phyloP scores from a whole-genome alignment of 108 stramenopile genomes.

The Cyclotella cryptica region DNA sequence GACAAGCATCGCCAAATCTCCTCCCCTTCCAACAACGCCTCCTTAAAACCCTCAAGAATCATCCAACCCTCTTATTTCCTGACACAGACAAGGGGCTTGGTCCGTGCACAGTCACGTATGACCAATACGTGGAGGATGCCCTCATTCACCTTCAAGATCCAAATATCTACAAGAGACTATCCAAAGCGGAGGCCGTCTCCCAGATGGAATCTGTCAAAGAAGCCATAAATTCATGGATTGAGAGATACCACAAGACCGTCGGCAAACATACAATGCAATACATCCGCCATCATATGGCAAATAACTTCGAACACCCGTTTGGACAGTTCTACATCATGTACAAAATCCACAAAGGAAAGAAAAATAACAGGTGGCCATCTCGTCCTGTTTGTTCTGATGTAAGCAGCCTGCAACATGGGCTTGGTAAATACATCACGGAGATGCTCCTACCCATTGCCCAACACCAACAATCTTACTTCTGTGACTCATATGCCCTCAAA shows the following conservation, averaged over 20 bases:
- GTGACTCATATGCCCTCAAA: constrained; percentile 10
- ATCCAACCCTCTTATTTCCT: no score
- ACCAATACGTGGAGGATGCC: background rate
- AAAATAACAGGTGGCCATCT: background rate
- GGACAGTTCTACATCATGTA: background rate
- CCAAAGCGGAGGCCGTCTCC: background rate
- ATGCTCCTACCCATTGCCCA: constrained; percentile 10
- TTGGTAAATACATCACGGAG: constrained; percentile 15
- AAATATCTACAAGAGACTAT: background rate
- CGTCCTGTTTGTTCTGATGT: constrained; percentile 17
- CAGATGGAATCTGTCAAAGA: no score
- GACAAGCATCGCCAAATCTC: background rate
- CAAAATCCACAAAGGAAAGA: no score
- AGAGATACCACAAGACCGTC: background rate
- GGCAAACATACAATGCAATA: background rate
- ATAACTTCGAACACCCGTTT: background rate
- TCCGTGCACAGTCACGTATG: no score
- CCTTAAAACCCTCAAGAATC: no score
- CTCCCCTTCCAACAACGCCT: background rate
- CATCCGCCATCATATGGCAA: background rate
- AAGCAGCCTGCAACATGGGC: background rate
- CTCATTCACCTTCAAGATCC: background rate
- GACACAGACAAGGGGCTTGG: no score
- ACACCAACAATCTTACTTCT: constrained; percentile 6
- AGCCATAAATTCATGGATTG: background rate